Evolutionary conservation across 2,329 filamentous ascomycete genomes (phyloP).

Genomic region (Ceratocystis cacaofunesta): DNA sequence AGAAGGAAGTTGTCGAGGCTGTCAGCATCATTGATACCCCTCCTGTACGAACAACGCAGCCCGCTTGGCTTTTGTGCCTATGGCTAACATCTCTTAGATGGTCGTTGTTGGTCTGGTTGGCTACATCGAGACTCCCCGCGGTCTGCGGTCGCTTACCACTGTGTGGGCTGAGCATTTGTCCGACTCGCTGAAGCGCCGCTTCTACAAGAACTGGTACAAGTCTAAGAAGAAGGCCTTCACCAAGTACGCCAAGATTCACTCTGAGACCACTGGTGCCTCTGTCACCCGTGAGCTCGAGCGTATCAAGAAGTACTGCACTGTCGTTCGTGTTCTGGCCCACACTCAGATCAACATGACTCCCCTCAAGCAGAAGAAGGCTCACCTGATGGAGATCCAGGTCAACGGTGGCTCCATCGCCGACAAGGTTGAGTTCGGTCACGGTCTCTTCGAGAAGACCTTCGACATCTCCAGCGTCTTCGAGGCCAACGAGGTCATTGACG

Average conservation of each 20-base stretch:
- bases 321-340: constrained; percentile 97
- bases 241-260: constrained; percentile 99
- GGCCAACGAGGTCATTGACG: constrained; percentile 96
- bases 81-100: constrained; percentile 71
- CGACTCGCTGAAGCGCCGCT: constrained; percentile 97
- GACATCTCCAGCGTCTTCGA: constrained; percentile 90
- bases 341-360: constrained; percentile 98
- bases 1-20: constrained; percentile 92
- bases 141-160: constrained; percentile 97
- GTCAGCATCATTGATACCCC: constrained; percentile 81
- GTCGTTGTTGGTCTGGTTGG: constrained; percentile 99
- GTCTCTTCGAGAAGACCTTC: constrained; percentile 98
- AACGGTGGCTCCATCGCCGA: constrained; percentile 92
- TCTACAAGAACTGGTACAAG: constrained; percentile 99
- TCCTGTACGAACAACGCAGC: constrained; percentile 82
- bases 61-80: constrained; percentile 59
- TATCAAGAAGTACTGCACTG: constrained; percentile 99
- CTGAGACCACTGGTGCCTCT: constrained; percentile 75
- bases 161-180: constrained; percentile 99
- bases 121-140: constrained; percentile 99
- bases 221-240: constrained; percentile 99
- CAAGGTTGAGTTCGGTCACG: constrained; percentile 92
- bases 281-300: constrained; percentile 97
- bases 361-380: constrained; percentile 99
- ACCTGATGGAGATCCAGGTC: constrained; percentile 99